Conservation (phyloP, 2,329 filamentous ascomycete genomes). For the Monascus ruber region DNA sequence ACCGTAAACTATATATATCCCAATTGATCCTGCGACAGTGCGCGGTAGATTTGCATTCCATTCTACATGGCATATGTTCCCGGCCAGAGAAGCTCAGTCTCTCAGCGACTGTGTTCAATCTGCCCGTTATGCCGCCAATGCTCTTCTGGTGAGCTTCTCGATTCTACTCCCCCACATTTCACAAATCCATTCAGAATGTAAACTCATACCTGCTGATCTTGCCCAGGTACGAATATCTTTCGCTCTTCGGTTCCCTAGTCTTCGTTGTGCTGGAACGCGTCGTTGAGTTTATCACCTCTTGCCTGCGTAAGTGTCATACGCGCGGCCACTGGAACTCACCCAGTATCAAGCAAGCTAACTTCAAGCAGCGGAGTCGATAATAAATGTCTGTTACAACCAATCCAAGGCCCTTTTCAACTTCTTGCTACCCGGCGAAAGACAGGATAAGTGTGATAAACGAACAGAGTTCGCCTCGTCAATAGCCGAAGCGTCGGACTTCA, state of each 20-base stretch:
- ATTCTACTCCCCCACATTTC: no score
- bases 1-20: no score
- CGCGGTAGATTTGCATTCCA: no score
- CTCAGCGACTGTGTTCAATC: no score
- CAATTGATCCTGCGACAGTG: no score
- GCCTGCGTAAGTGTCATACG: slow-evolving; percentile 55
- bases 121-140: no score
- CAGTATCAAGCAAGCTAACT: slow-evolving; percentile 8
- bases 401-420: slow-evolving; percentile 75
- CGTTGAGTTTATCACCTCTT: slow-evolving; percentile 75
- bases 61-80: no score
- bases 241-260: slow-evolving; percentile 70
- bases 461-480: slow-evolving; percentile 64
- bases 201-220: neutral
- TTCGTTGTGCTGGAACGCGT: slow-evolving; percentile 73
- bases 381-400: slow-evolving; percentile 68
- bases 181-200: no score
- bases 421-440: slow-evolving; percentile 59
- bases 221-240: slow-evolving; percentile 69
- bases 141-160: no score
- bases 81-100: no score
- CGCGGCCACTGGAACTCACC: no score
- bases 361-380: slow-evolving; percentile 58
- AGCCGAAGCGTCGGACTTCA: slow-evolving; percentile 79
- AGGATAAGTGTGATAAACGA: slow-evolving; percentile 55